Percentiles rank a stretch among this genome's conserved stretches.
These are phyloP conservation scores for Pisolithus thermaeus DNA, from an alignment of 1,284 basidiomycete species.

Conservation along the genomic window DNA sequence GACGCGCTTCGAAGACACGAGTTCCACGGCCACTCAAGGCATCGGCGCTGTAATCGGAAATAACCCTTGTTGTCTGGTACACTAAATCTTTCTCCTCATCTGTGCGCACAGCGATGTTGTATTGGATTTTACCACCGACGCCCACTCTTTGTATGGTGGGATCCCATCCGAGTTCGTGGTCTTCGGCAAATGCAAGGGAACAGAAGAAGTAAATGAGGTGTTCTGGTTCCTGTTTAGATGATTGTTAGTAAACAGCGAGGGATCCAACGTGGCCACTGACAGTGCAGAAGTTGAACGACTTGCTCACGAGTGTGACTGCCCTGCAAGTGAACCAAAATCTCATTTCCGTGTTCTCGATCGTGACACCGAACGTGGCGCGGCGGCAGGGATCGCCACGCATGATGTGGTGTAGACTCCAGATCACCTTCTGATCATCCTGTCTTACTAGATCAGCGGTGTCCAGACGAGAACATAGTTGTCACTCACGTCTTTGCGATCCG, in stretches of 20 bases:
- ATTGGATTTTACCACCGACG: neutral
- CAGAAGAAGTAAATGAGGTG: neutral
- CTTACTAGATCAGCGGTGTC: too few relatives aligned
- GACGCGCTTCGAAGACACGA: neutral
- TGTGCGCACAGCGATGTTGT: neutral
- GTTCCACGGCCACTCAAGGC: neutral
- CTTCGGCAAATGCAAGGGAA: neutral
- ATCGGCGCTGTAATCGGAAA: neutral
- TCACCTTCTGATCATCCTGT: neutral
- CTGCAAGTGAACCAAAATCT: too few relatives aligned
- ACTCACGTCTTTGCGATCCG: too few relatives aligned
- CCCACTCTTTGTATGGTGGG: neutral
- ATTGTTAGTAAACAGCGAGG: neutral
- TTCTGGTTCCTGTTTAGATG: neutral
- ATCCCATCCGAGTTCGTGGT: slow-evolving; percentile 1
- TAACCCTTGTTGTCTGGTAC: neutral
- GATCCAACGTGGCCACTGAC: neutral
- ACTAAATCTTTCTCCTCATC: neutral
- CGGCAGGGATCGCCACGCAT: neutral
- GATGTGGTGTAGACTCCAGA: neutral
- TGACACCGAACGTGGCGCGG: neutral
- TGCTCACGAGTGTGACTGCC: neutral
- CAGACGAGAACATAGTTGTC: too few relatives aligned
- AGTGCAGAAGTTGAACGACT: neutral
- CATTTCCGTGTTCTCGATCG: too few relatives aligned